These are phyloP conservation scores for Pueraria montana DNA, from an alignment of 306 rosid species.

Conservation along the genomic window DNA sequence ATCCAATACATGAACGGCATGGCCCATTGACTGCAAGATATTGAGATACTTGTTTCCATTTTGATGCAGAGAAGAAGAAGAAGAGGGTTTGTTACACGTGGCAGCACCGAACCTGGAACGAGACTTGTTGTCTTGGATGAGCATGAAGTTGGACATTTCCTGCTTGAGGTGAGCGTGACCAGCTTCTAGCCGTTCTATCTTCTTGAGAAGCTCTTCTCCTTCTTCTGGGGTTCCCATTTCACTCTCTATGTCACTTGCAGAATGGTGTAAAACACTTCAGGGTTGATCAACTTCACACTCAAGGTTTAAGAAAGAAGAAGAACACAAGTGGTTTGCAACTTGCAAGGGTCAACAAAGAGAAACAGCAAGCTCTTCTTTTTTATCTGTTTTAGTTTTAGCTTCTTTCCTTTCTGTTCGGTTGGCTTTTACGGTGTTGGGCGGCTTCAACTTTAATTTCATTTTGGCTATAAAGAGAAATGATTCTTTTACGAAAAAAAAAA, in stretches of 20 bases:
- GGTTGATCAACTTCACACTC: background rate
- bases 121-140: slow-evolving; percentile 63
- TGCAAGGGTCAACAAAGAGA: background rate
- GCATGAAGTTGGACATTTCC: slow-evolving; percentile 83
- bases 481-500: no score
- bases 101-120: slow-evolving; percentile 70
- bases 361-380: background rate
- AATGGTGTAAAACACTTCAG: background rate
- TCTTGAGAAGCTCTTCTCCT: slow-evolving; percentile 73
- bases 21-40: slow-evolving; percentile 97
- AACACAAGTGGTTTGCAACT: background rate
- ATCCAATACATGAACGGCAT: slow-evolving; percentile 89
- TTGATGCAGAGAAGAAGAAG: slow-evolving; percentile 61
- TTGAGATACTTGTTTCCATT: slow-evolving; percentile 75
- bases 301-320: slow-evolving; percentile 5
- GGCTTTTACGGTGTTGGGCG: background rate
- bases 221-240: slow-evolving; percentile 67
- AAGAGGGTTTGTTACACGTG: slow-evolving; percentile 62
- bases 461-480: no score
- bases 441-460: background rate
- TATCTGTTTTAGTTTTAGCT: background rate
- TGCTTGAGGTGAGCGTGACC: slow-evolving; percentile 83
- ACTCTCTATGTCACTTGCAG: background rate
- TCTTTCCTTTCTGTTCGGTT: background rate
- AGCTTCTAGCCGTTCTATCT: slow-evolving; percentile 82